These are phyloP conservation scores for Metschnikowia arizonensis DNA, from an alignment of 805 yeast species.

Conservation along the genomic window DNA sequence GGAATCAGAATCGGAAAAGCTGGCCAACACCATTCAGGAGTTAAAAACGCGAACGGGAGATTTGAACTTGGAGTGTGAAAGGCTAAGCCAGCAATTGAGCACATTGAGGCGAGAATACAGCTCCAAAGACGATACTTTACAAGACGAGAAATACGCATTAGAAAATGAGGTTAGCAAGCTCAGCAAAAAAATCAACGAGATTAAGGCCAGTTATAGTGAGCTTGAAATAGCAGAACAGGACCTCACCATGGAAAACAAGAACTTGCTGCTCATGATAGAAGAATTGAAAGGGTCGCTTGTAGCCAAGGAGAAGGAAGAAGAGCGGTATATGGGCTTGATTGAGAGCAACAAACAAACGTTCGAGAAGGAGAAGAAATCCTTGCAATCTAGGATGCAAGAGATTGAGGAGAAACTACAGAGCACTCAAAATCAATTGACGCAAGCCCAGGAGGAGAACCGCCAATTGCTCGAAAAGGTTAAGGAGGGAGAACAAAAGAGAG, in stretches of 20 bases:
- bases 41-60: constrained; percentile 27
- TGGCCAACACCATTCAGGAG: constrained; percentile 17
- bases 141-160: constrained; percentile 38
- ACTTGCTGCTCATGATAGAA: constrained; percentile 38
- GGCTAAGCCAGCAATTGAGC: constrained; percentile 40
- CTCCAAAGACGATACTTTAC: constrained; percentile 30
- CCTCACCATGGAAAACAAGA: constrained; percentile 38
- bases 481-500: not conserved
- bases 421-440: constrained; percentile 4
- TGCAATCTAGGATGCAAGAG: constrained; percentile 1
- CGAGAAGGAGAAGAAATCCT: constrained; percentile 7
- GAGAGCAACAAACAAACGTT: constrained; percentile 2
- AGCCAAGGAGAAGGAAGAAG: constrained; percentile 23
- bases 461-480: constrained; percentile 7
- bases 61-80: constrained; percentile 53
- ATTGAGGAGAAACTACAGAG: not conserved
- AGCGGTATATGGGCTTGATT: constrained; percentile 7
- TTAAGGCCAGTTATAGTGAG: constrained; percentile 39
- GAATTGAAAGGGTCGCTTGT: constrained; percentile 42
- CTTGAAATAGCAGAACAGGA: constrained; percentile 37
- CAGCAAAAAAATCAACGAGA: constrained; percentile 38
- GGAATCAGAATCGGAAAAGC: constrained; percentile 13
- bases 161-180: constrained; percentile 38
- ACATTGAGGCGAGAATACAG: constrained; percentile 36
- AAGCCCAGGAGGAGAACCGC: constrained; percentile 6